These are phyloP conservation scores for Neurospora sp. DNA, from an alignment of 495 filamentous ascomycete species.

Conservation along the genomic window DNA sequence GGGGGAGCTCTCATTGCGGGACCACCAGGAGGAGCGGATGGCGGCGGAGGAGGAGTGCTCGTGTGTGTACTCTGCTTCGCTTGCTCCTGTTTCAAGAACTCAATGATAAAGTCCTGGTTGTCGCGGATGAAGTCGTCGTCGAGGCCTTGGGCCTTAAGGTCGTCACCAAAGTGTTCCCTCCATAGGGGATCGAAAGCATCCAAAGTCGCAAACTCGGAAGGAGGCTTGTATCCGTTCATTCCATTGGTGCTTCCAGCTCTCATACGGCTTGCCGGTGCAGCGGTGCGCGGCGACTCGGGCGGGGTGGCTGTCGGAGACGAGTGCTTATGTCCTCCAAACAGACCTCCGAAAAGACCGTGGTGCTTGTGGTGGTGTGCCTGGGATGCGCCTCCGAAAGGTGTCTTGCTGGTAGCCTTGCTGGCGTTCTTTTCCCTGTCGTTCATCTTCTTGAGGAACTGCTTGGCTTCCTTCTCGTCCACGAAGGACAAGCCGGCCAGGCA, in stretches of 20 bases:
- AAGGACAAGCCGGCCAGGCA: conserved; percentile 87
- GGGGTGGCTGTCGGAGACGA: conserved; percentile 43
- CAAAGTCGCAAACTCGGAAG: conserved; percentile 52
- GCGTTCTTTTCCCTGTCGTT: conserved; percentile 89
- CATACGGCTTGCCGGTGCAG: conserved; percentile 40
- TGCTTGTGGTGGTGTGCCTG: conserved; percentile 30
- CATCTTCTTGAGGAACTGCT: conserved; percentile 89
- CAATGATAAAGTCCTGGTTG: conserved; percentile 90
- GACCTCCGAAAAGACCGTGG: conserved; percentile 48
- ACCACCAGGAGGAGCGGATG: conserved; percentile 28
- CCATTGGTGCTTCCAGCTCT: conserved; percentile 34
- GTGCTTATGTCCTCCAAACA: conserved; percentile 62
- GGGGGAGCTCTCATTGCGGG: conserved; percentile 41
- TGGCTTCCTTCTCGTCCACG: conserved; percentile 91
- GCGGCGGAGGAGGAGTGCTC: conserved; percentile 47
- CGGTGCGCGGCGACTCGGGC: conserved; percentile 41
- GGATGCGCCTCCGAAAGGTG: conserved; percentile 58
- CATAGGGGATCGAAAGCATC: conserved; percentile 77
- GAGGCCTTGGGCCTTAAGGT: conserved; percentile 77
- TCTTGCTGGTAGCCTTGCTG: conserved; percentile 70
- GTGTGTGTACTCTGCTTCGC: conserved; percentile 35
- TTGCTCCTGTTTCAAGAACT: conserved; percentile 78
- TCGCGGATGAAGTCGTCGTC: conserved; percentile 87
- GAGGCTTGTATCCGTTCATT: conserved; percentile 20
- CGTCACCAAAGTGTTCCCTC: conserved; percentile 69